These are phyloP conservation scores for Pulveroboletus ravenelii DNA, from an alignment of 768 basidiomycete genomes.

Conservation along the genomic window DNA sequence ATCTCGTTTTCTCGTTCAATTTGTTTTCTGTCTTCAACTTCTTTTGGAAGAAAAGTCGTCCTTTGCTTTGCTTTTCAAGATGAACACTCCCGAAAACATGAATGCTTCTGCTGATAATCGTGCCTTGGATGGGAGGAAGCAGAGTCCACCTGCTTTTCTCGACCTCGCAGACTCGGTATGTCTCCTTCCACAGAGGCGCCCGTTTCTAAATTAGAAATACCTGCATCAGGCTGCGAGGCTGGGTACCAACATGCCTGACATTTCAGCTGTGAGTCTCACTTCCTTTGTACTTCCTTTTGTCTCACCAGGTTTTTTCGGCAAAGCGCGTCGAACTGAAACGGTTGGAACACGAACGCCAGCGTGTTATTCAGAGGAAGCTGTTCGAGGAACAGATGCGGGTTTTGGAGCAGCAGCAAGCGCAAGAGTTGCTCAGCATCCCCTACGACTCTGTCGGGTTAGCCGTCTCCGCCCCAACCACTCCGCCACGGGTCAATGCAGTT, in stretches of 20 bases:
- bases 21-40: conserved; percentile 49
- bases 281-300: not conserved
- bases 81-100: conserved; percentile 72
- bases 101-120: conserved; percentile 69
- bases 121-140: conserved; percentile 68
- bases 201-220: conserved; percentile 4
- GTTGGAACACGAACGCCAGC: conserved; percentile 81
- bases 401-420: conserved; percentile 86
- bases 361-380: conserved; percentile 75
- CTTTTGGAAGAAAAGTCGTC: conserved; percentile 50
- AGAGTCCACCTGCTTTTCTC: conserved; percentile 87
- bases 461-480: conserved; percentile 85
- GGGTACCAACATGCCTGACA: conserved; percentile 82
- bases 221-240: conserved; percentile 66
- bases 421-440: conserved; percentile 75
- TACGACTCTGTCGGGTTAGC: conserved; percentile 65
- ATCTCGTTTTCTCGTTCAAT: conserved; percentile 45
- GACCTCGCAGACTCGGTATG: conserved; percentile 91
- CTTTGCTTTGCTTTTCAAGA: conserved; percentile 44
- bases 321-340: conserved; percentile 90
- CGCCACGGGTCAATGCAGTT: conserved; percentile 71
- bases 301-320: conserved; percentile 7
- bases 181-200: conserved; percentile 19
- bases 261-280: conserved; percentile 65
- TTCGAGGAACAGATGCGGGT: conserved; percentile 97